Evolutionary conservation across 192 early-diverging fungal species (phyloP).

Genomic region (Podila epigama): DNA sequence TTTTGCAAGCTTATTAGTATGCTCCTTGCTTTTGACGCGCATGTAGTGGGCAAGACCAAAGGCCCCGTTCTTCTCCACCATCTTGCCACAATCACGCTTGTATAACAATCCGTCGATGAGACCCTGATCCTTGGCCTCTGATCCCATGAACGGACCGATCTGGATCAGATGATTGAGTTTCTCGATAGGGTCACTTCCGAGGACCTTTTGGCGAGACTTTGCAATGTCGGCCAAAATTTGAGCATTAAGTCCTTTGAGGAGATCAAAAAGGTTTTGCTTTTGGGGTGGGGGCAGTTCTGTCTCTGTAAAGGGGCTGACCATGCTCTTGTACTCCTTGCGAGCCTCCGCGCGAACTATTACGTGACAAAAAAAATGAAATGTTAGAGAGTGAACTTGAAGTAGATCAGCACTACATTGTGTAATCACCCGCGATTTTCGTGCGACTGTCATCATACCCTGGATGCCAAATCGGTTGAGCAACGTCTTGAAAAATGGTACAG

Average conservation of each 20-base stretch:
- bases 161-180: slow-evolving; percentile 60
- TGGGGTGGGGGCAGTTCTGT: slow-evolving; percentile 59
- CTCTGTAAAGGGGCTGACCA: slow-evolving; percentile 58
- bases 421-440: too few species aligned
- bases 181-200: slow-evolving; percentile 41
- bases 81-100: slow-evolving; percentile 51
- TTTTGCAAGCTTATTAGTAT: slow-evolving; percentile 25
- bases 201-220: slow-evolving; percentile 25
- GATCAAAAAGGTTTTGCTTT: slow-evolving; percentile 60
- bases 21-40: slow-evolving; percentile 43
- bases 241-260: slow-evolving; percentile 63
- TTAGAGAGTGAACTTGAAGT: too few species aligned
- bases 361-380: too few species aligned
- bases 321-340: slow-evolving; percentile 69
- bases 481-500: slow-evolving; percentile 63
- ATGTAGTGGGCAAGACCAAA: slow-evolving; percentile 45
- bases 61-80: slow-evolving; percentile 38
- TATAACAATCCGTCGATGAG: slow-evolving; percentile 64
- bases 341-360: slow-evolving; percentile 54
- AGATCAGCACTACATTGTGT: neutral
- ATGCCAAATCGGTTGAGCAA: slow-evolving; percentile 66
- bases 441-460: slow-evolving; percentile 35
- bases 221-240: slow-evolving; percentile 63
- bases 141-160: slow-evolving; percentile 60
- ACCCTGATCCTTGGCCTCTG: slow-evolving; percentile 56